Conservation (phyloP, 1,284 basidiomycete species). For the Phellopilus nigrolimitatus region DNA sequence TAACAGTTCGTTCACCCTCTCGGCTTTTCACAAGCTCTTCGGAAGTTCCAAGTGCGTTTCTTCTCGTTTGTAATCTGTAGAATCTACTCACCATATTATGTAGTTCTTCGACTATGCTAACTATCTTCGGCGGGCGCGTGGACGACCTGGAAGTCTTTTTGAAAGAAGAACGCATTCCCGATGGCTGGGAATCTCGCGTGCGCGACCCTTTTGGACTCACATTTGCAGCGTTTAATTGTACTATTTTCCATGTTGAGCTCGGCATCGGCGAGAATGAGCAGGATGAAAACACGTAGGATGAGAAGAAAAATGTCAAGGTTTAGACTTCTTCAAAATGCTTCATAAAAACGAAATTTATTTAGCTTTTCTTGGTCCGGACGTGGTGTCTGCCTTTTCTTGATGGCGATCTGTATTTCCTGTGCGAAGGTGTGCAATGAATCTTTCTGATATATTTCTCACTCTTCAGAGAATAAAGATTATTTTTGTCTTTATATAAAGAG, state of each 20-base stretch:
- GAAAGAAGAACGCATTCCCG: slow-evolving; percentile 59
- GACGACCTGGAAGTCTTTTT: slow-evolving; percentile 52
- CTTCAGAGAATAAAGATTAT: too few relatives aligned
- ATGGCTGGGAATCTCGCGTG: slow-evolving; percentile 64
- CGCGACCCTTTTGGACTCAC: slow-evolving; percentile 54
- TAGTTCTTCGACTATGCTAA: slow-evolving; percentile 54
- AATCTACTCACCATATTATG: slow-evolving; percentile 1
- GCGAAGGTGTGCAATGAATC: too few relatives aligned
- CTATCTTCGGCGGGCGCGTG: slow-evolving; percentile 59
- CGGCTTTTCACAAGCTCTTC: slow-evolving; percentile 51
- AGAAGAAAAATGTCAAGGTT: background rate
- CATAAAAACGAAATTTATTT: too few relatives aligned
- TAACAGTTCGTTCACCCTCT: slow-evolving; percentile 52
- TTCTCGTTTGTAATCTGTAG: background rate
- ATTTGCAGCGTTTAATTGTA: slow-evolving; percentile 49
- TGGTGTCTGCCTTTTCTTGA: too few relatives aligned
- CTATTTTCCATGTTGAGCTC: slow-evolving; percentile 50
- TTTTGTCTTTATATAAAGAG: too few relatives aligned
- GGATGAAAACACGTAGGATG: background rate
- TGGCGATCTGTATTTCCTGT: too few relatives aligned
- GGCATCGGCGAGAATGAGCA: slow-evolving; percentile 27
- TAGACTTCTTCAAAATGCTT: background rate
- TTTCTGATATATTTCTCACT: too few relatives aligned
- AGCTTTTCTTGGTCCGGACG: too few relatives aligned
- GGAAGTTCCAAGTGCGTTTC: slow-evolving; percentile 59